Evolutionary conservation across 176 grass and related monocot genomes (phyloP).

Genomic region (Oryza glaberrima): DNA sequence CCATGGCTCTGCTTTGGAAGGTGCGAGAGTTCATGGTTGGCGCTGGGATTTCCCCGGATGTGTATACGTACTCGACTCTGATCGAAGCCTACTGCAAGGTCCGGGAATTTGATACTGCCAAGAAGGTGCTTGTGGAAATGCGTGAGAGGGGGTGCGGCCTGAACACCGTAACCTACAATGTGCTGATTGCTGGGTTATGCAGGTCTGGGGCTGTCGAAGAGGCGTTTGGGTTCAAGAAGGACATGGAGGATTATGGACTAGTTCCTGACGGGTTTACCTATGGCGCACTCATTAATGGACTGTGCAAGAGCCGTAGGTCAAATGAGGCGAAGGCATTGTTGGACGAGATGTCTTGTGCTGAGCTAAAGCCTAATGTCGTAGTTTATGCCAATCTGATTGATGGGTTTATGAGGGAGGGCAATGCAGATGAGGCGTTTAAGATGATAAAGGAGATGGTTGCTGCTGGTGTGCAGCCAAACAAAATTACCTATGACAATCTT

Average conservation of each 20-base stretch:
- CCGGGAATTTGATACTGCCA: slow-evolving; percentile 53
- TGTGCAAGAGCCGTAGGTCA: slow-evolving; percentile 51
- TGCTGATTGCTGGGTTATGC: slow-evolving; percentile 66
- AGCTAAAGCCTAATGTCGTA: slow-evolving; percentile 46
- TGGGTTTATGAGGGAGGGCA: slow-evolving; percentile 69
- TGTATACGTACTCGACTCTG: slow-evolving; percentile 67
- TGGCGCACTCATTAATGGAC: slow-evolving; percentile 55
- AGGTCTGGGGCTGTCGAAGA: slow-evolving; percentile 55
- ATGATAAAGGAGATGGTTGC: slow-evolving; percentile 59
- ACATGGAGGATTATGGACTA: slow-evolving; percentile 61
- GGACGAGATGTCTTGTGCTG: slow-evolving; percentile 55
- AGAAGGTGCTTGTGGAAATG: slow-evolving; percentile 66
- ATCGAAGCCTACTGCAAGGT: slow-evolving; percentile 61
- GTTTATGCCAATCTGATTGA: slow-evolving; percentile 69
- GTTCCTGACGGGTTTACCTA: slow-evolving; percentile 61
- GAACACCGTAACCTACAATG: slow-evolving; percentile 60
- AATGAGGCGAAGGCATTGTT: slow-evolving; percentile 62
- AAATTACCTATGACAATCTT: slow-evolving; percentile 63
- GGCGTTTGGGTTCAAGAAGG: slow-evolving; percentile 68
- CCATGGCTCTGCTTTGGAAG: slow-evolving; percentile 73
- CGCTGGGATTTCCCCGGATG: slow-evolving; percentile 39
- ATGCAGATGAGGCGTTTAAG: slow-evolving; percentile 49
- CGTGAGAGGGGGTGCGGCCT: slow-evolving; percentile 51
- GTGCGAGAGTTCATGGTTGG: slow-evolving; percentile 51
- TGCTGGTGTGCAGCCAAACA: slow-evolving; percentile 59